These are phyloP conservation scores for Zymoseptoria pseudotritici DNA, from an alignment of 2,329 filamentous ascomycete species.

Conservation along the genomic window DNA sequence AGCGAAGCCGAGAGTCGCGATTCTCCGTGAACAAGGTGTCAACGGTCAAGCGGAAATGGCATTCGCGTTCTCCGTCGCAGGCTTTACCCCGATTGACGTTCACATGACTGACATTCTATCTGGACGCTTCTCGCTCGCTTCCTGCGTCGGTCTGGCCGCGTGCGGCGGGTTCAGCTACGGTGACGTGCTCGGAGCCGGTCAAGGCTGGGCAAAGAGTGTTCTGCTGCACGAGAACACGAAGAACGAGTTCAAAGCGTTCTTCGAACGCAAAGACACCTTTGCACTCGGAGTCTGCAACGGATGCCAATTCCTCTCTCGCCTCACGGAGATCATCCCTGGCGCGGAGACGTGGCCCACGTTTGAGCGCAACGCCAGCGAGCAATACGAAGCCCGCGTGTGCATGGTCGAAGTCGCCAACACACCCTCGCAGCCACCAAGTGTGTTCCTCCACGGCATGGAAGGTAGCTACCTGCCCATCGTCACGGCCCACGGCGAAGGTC, in stretches of 20 bases:
- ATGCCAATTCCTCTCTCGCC: slow-evolving; percentile 83
- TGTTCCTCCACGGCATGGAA: slow-evolving; percentile 86
- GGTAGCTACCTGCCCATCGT: slow-evolving; percentile 76
- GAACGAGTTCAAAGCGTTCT: slow-evolving; percentile 75
- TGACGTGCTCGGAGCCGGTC: slow-evolving; percentile 85
- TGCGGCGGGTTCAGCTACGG: slow-evolving; percentile 96
- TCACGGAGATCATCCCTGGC: slow-evolving; percentile 81
- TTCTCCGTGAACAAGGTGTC: slow-evolving; percentile 89
- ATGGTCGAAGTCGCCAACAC: slow-evolving; percentile 75
- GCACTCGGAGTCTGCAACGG: slow-evolving; percentile 93
- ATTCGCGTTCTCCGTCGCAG: slow-evolving; percentile 84
- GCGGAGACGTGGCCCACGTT: slow-evolving; percentile 76
- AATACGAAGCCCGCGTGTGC: slow-evolving; percentile 80
- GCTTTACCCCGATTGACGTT: slow-evolving; percentile 85
- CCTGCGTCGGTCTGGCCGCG: slow-evolving; percentile 84
- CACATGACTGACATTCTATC: slow-evolving; percentile 92
- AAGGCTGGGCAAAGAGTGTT: slow-evolving; percentile 92
- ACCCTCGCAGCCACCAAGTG: slow-evolving; percentile 47
- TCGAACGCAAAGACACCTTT: slow-evolving; percentile 82
- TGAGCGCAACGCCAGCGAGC: slow-evolving; percentile 73
- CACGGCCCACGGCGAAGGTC: slow-evolving; percentile 85
- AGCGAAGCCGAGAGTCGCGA: slow-evolving; percentile 70
- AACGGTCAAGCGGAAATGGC: slow-evolving; percentile 98
- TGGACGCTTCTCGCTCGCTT: slow-evolving; percentile 67
- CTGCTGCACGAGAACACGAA: slow-evolving; percentile 72